Evolutionary conservation across 441 rosid species (phyloP).

Genomic region (Gossypium schwendimanii): DNA sequence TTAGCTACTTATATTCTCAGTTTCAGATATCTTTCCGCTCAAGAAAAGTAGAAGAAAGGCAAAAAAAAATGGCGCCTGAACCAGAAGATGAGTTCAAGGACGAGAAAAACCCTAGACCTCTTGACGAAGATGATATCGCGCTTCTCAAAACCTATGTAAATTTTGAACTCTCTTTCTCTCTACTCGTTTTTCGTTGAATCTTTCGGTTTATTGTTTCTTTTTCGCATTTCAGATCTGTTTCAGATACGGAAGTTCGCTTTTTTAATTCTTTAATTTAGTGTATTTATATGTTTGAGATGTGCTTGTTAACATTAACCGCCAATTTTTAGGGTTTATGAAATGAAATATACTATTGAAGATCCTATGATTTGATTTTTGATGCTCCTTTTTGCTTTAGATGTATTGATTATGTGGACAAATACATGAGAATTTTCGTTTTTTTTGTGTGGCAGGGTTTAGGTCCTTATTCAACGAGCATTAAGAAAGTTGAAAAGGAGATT

Average conservation of each 20-base stretch:
- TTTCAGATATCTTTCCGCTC: neutral
- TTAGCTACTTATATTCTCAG: neutral
- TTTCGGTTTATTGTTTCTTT: neutral
- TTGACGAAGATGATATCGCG: conserved; percentile 92
- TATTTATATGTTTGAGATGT: neutral
- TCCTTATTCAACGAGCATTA: conserved; percentile 76
- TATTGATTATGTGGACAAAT: neutral
- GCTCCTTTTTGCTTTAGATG: neutral
- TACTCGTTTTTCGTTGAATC: neutral
- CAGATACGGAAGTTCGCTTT: neutral
- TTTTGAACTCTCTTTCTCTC: neutral
- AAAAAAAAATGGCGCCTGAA: conserved; percentile 36
- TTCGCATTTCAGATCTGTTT: conserved; percentile 5
- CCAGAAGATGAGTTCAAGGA: conserved; percentile 56
- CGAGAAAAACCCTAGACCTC: conserved; percentile 89
- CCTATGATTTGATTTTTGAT: neutral
- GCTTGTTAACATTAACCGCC: neutral
- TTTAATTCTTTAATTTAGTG: neutral
- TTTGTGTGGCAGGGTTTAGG: conserved; percentile 64
- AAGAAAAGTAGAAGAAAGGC: neutral
- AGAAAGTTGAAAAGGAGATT: conserved; percentile 86
- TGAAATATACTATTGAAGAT: neutral
- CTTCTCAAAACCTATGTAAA: conserved; percentile 86
- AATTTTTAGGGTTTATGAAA: neutral
- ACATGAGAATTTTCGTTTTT: neutral